phyloP scores from a whole-genome alignment of 2,329 filamentous ascomycete genomes.

The Claviceps arundinis region DNA sequence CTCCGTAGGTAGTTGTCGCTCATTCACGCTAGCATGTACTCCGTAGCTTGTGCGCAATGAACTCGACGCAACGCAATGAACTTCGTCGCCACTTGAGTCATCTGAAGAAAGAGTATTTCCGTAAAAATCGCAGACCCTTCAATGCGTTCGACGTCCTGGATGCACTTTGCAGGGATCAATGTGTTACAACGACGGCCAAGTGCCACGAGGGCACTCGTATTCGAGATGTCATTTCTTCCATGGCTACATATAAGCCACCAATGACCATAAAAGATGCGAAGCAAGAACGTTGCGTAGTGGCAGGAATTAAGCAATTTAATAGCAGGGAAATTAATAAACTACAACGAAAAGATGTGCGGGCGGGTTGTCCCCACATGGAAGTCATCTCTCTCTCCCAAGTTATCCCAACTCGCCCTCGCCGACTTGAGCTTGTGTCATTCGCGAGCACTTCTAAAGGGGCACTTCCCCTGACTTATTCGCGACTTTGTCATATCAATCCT shows the following conservation, averaged over 20 bases:
- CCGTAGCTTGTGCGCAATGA: not conserved
- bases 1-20: too few species aligned
- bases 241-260: not conserved
- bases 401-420: not conserved
- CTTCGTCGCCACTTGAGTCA: not conserved
- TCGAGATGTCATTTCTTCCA: not conserved
- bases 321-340: too few species aligned
- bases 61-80: not conserved
- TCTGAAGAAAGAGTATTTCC: not conserved
- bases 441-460: not conserved
- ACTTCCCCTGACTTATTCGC: not conserved
- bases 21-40: not conserved
- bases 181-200: not conserved
- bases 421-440: not conserved
- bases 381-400: not conserved
- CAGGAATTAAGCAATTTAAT: too few species aligned
- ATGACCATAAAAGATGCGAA: not conserved
- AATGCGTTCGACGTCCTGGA: not conserved
- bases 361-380: not conserved
- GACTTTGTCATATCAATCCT: not conserved
- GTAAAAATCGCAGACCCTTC: not conserved
- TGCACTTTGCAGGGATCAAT: not conserved
- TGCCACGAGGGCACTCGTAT: not conserved
- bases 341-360: too few species aligned
- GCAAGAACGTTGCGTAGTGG: not conserved